phyloP scores from a whole-genome alignment of 441 rosid species.

The Populus trichocarpa region DNA sequence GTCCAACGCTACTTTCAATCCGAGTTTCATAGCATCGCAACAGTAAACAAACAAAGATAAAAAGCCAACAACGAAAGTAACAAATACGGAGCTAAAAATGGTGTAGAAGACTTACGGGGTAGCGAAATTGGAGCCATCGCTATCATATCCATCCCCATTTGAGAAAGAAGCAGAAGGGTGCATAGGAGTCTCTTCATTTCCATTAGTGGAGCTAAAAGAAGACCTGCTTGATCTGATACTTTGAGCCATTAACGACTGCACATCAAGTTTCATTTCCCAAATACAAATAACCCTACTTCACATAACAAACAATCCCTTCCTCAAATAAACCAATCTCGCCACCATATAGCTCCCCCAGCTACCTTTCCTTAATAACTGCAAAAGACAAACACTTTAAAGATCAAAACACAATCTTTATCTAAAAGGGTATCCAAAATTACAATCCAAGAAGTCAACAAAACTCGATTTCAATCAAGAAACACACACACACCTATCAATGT shows the following conservation, averaged over 20 bases:
- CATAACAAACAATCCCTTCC: neutral
- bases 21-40: neutral
- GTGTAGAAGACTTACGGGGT: slow-evolving; percentile 40
- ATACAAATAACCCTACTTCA: neutral
- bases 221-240: slow-evolving; percentile 51
- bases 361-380: neutral
- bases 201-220: slow-evolving; percentile 49
- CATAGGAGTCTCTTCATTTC: slow-evolving; percentile 38
- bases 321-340: neutral
- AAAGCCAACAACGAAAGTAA: neutral
- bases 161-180: slow-evolving; percentile 41
- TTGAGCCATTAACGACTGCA: slow-evolving; percentile 40
- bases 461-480: no score
- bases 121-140: slow-evolving; percentile 64
- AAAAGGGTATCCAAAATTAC: neutral
- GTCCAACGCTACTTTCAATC: neutral
- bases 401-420: neutral
- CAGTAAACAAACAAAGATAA: neutral
- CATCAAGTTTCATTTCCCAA: slow-evolving; percentile 34
- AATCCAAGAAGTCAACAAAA: neutral
- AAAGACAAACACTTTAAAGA: neutral
- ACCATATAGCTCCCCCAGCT: neutral
- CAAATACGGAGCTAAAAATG: neutral
- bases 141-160: slow-evolving; percentile 75
- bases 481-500: neutral